Base-by-base conservation (phyloP, 2,329 filamentous ascomycete species). In the Chaetomium sp. region DNA sequence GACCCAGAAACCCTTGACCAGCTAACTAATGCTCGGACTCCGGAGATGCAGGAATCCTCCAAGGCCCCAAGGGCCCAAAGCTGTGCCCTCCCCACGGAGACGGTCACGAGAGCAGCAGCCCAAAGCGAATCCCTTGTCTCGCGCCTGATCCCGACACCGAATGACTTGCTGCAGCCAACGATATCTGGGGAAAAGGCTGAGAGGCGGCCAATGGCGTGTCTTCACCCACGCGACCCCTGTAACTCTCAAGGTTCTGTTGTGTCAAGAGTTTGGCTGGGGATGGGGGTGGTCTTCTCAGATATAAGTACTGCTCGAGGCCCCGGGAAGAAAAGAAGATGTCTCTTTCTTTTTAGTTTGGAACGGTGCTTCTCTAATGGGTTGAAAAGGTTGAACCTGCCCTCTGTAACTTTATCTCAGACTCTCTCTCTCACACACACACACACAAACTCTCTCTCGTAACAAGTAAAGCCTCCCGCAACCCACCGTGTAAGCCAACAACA, bases 181-280 rank as follows among this genome's bases (percentile, higher is more conserved):
- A 58, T 13, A 38, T n/a, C 25, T 47, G 38, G 27, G 29, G 27
- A 27, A 27, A 35, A 45, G 57, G 60, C 29, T 54, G 35, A 38
- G 53, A 49, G 53, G 57, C 57, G 57, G 13, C 62, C 65, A 65
- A 67, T 62, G 58, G 42, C 42, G 50, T 53, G 35, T 33, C 61
- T 25, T 27, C 25, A 27, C 65, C 62, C 65, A 56, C 65, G 59
- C 56, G 50, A 56, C 50, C 58, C 54, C 62, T 62, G 59, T 50
- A 42, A 7, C 13, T 21, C 42, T 29, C 33, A 21, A n/a, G 35
- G 58, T 65, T 64, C 4, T 31, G 60, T 57, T 57, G 13, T 67
- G 65, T 67, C 62, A 67, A 54, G 16, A 33, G 54, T 31, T 47
- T 33, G 19, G 27, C 21, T 23, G 13, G 55, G 45, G 57, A 58